Base-by-base conservation (phyloP, 352 stramenopile genomes). In the Aphanomyces cochlioides region DNA sequence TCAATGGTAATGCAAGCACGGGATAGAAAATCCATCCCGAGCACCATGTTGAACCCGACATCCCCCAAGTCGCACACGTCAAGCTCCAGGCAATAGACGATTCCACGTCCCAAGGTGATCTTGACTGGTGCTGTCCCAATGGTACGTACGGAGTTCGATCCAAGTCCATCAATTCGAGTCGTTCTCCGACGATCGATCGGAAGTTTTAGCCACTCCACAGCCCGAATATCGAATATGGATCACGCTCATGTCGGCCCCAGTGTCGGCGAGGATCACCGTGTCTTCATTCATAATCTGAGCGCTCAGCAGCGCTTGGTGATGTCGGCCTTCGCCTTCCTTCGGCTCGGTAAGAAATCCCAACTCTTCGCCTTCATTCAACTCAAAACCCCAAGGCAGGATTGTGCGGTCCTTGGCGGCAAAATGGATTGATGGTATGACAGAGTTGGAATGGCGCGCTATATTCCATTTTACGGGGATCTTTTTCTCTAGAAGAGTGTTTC, bases 191-290 rank as follows among this genome's bases (percentile, higher is more conserved):
- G 13, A 19, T 53, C 45, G 13, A 53, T 19, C 45, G 13, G 13
- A 1, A 53, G n/a, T 15, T 53, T 53, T 53, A 53, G n/a, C 13
- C 45, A 19, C n/a, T 53, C 45, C n/a, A 19, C 45, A 15, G 13
- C n/a, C 45, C 45, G 45, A n/a, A 15, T n/a, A n/a, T n/a, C n/a
- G n/a, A n/a, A n/a, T 53, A 53, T 53, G 45, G 45, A 53, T 53
- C 13, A 53, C n/a, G n/a, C 45, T 53, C 13, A 53, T 15, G 45
- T 19, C n/a, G 45, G 45, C 45, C 13, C 45, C 45, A 53, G 45
- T 53, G 2, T 53, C 45, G 2, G 45, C 45, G 13, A 53, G 45
- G 13, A 53, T 53, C 13, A 15, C 1, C 13, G 45, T 19, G n/a
- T 15, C 13, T 19, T n/a, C 45, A 19, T 53, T 28, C 28, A 28